Evolutionary conservation across 306 rosid genomes (phyloP).

Genomic region (Alnus rubra): DNA sequence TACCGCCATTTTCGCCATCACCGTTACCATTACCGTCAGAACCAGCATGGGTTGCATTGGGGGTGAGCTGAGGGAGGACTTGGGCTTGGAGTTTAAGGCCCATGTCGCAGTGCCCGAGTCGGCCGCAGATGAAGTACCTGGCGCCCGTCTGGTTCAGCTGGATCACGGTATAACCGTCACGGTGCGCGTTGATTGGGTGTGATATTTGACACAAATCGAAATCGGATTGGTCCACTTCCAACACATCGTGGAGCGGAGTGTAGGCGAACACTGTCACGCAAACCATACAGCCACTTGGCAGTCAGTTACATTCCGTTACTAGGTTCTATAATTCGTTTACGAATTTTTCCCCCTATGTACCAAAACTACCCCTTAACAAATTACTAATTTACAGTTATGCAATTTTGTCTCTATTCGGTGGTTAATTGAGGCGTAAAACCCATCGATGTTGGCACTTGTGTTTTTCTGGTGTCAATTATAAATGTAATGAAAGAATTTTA

Average conservation of each 20-base stretch:
- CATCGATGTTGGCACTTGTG: no score
- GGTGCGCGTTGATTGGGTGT: constrained; percentile 45
- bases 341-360: neutral
- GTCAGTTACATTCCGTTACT: no score
- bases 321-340: neutral
- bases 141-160: constrained; percentile 40
- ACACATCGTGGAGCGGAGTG: constrained; percentile 70
- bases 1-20: neutral
- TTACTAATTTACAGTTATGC: no score
- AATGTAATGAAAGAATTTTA: no score
- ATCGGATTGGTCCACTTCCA: constrained; percentile 58
- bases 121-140: constrained; percentile 76
- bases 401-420: no score
- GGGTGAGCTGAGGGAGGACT: constrained; percentile 39
- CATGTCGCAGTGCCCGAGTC: constrained; percentile 56
- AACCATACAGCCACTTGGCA: neutral
- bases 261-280: constrained; percentile 62
- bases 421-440: neutral
- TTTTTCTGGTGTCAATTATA: no score
- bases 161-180: constrained; percentile 64
- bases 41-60: constrained; percentile 32
- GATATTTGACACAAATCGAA: constrained; percentile 47
- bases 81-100: constrained; percentile 70
- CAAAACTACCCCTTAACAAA: neutral
- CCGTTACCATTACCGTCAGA: neutral